These are phyloP conservation scores for Ambrosia artemisiifolia DNA, from an alignment of 129 eudicot species.

Conservation along the genomic window DNA sequence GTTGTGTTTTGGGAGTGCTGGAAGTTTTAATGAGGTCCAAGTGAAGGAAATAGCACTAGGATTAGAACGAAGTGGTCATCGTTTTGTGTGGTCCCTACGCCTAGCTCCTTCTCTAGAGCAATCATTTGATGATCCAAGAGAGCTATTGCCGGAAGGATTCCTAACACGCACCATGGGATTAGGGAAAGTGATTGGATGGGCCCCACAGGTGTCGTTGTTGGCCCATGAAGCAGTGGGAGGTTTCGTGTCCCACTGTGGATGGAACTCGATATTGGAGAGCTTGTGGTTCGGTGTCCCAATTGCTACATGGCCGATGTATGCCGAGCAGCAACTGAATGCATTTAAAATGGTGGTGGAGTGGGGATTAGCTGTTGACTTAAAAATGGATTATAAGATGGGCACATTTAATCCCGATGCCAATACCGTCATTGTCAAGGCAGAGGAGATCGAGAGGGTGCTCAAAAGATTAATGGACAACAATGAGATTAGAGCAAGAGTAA, in stretches of 20 bases:
- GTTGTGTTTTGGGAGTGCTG: constrained; percentile 53
- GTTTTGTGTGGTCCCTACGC: constrained; percentile 44
- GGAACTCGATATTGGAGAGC: constrained; percentile 54
- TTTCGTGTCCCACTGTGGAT: constrained; percentile 53
- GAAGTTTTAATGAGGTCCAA: constrained; percentile 32
- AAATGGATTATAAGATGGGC: constrained; percentile 24
- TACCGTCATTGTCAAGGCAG: constrained; percentile 26
- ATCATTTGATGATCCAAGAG: constrained; percentile 4
- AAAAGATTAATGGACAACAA: constrained; percentile 9
- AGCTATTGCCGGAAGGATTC: constrained; percentile 37
- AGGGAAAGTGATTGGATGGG: constrained; percentile 54
- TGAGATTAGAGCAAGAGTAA: constrained; percentile 14
- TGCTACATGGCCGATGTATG: constrained; percentile 34
- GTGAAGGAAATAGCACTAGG: constrained; percentile 45
- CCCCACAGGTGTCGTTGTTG: constrained; percentile 44
- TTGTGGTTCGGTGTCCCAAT: constrained; percentile 41
- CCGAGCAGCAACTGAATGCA: constrained; percentile 35
- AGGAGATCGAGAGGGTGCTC: constrained; percentile 14
- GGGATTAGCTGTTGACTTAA: constrained; percentile 33
- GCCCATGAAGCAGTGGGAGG: constrained; percentile 49
- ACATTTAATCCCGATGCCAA: neutral
- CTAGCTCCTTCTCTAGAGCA: constrained; percentile 2
- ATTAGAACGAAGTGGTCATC: constrained; percentile 30
- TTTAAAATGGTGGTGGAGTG: constrained; percentile 14
- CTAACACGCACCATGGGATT: constrained; percentile 33